Evolutionary conservation across 2,329 filamentous ascomycete species (phyloP).

Genomic region (Aspergillus neotritici): DNA sequence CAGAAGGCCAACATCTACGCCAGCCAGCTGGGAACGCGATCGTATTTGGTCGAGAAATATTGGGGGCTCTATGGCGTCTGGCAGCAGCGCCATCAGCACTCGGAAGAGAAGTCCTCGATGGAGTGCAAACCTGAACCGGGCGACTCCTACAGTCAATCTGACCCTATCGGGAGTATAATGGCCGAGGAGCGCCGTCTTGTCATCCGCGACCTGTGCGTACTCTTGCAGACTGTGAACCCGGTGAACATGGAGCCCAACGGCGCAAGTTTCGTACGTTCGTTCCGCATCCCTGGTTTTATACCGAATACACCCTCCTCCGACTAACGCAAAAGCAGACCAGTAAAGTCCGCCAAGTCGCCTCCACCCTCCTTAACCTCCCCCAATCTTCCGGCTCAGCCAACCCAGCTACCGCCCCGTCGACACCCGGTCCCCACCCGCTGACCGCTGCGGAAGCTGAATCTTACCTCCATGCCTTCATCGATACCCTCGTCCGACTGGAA

Average conservation of each 20-base stretch:
- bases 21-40: constrained; percentile 73
- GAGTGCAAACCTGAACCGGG: constrained; percentile 24
- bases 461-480: constrained; percentile 65
- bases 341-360: constrained; percentile 80
- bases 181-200: constrained; percentile 72
- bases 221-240: constrained; percentile 72
- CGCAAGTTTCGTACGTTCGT: constrained; percentile 54
- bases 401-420: constrained; percentile 12
- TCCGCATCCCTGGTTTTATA: neutral
- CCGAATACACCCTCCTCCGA: neutral
- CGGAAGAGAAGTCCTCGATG: constrained; percentile 2
- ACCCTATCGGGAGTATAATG: constrained; percentile 59
- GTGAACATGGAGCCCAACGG: constrained; percentile 74
- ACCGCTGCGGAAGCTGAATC: constrained; percentile 57
- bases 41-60: constrained; percentile 81
- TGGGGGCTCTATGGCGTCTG: constrained; percentile 68
- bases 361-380: constrained; percentile 65
- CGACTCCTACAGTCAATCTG: constrained; percentile 35
- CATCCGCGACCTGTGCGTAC: constrained; percentile 68
- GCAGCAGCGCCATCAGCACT: constrained; percentile 20
- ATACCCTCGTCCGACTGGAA: constrained; percentile 69
- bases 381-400: constrained; percentile 18
- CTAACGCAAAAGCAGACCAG: constrained; percentile 50
- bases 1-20: constrained; percentile 88
- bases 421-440: constrained; percentile 25